Evolutionary conservation across 148 eudicot species (phyloP).

Genomic region (Fagopyrum tataricum): DNA sequence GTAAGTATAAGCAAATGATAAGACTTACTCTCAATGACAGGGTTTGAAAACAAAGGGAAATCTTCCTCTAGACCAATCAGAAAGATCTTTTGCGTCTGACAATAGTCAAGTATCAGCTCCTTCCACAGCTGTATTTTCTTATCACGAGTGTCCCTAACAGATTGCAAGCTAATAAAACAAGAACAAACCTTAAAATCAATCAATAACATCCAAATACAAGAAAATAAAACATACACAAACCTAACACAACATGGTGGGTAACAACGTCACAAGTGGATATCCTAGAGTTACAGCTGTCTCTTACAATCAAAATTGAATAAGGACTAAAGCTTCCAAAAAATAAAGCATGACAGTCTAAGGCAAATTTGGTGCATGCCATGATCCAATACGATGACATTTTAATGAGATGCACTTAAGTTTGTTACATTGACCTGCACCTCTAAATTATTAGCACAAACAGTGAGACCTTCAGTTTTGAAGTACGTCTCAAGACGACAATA

Average conservation of each 20-base stretch:
- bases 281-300: not conserved
- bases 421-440: not conserved
- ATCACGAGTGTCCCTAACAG: constrained; percentile 90
- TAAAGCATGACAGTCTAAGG: not conserved
- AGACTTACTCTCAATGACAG: constrained; percentile 70
- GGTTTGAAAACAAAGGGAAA: constrained; percentile 71
- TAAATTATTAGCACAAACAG: not conserved
- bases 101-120: constrained; percentile 81
- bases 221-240: not conserved
- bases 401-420: not conserved
- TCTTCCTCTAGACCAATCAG: constrained; percentile 70
- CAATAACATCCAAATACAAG: not conserved
- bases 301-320: not conserved
- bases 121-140: constrained; percentile 96
- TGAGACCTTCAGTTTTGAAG: not conserved
- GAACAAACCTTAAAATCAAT: constrained; percentile 3
- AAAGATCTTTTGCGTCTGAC: constrained; percentile 70
- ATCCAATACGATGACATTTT: not conserved
- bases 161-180: constrained; percentile 54
- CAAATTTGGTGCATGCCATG: not conserved
- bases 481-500: not conserved
- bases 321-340: not conserved
- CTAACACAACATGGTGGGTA: not conserved
- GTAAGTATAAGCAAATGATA: not conserved
- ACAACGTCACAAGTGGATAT: not conserved